Conservation (phyloP, 345 rosid genomes). For the Populus nigra region DNA sequence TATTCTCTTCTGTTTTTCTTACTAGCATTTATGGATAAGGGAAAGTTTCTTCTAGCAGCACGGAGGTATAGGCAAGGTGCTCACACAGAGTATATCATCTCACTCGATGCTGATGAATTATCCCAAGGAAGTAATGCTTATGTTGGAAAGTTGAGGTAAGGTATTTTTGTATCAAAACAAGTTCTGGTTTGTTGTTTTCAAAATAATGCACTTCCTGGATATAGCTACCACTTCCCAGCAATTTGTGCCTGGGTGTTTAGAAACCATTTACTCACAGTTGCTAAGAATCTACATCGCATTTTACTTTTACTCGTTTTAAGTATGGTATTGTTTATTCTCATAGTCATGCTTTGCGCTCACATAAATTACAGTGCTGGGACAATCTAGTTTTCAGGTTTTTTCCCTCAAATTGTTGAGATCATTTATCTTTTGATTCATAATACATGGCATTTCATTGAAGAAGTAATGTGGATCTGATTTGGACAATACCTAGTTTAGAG, state of each 20-base stretch:
- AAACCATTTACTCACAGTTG: neutral
- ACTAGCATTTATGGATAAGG: constrained; percentile 72
- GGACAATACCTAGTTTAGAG: neutral
- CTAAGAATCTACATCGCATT: neutral
- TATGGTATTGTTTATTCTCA: neutral
- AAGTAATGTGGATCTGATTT: neutral
- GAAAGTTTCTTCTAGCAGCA: constrained; percentile 94
- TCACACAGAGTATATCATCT: constrained; percentile 77
- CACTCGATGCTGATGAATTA: constrained; percentile 79
- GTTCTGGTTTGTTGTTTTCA: neutral
- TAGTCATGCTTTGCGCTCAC: neutral
- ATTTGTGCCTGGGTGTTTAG: neutral
- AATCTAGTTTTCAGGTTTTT: neutral
- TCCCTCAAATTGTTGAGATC: neutral
- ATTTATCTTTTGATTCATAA: neutral
- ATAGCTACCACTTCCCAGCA: neutral
- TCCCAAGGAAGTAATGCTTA: constrained; percentile 96
- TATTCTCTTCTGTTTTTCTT: constrained; percentile 5
- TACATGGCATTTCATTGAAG: neutral
- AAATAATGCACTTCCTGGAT: neutral
- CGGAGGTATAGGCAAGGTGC: constrained; percentile 74
- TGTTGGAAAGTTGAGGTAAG: constrained; percentile 87
- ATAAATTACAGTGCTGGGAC: neutral
- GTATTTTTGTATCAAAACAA: neutral
- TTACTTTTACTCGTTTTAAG: neutral